These are phyloP conservation scores for Chlamydomonas sp. DNA, from an alignment of 139 green algal genomes.

Conservation along the genomic window DNA sequence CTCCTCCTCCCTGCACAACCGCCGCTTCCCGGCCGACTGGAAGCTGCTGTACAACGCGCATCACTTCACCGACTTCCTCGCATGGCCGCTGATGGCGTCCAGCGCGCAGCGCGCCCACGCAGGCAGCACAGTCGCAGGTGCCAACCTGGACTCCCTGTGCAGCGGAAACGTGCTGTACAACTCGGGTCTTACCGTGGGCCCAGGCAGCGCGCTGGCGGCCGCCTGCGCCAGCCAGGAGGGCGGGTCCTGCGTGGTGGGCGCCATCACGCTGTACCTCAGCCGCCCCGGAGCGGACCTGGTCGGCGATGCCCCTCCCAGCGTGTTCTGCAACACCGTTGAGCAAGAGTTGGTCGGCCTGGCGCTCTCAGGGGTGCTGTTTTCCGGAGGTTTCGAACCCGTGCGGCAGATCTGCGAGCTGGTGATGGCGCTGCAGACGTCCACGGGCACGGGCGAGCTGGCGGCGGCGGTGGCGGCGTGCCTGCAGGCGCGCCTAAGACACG, in stretches of 20 bases:
- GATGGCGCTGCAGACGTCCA: conserved; percentile 6
- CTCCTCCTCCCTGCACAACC: background rate
- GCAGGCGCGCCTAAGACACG: conserved; percentile 12
- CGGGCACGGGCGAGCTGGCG: conserved; percentile 31
- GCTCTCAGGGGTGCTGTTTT: background rate
- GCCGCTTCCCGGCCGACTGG: conserved; percentile 22
- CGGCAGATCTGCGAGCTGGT: conserved; percentile 31
- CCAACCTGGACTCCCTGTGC: background rate
- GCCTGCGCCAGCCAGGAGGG: background rate
- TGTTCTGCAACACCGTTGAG: conserved; percentile 16
- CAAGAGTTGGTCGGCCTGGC: conserved; percentile 28
- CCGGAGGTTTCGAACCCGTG: conserved; percentile 1
- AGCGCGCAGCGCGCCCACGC: background rate
- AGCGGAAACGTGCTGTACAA: background rate
- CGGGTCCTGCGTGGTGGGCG: conserved; percentile 6
- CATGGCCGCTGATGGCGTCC: conserved; percentile 5
- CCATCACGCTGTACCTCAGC: conserved; percentile 21
- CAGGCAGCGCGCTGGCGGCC: background rate
- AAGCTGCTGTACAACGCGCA: conserved; percentile 33
- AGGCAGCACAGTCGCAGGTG: background rate
- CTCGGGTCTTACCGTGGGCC: background rate
- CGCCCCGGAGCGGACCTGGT: conserved; percentile 1
- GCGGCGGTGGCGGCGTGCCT: conserved; percentile 26
- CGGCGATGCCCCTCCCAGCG: background rate
- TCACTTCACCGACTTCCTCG: conserved; percentile 30